Evolutionary conservation across 2,329 filamentous ascomycete genomes (phyloP), one percentile per base, ranked within the genome.

Genomic region (Tympanopsis confertula): DNA sequence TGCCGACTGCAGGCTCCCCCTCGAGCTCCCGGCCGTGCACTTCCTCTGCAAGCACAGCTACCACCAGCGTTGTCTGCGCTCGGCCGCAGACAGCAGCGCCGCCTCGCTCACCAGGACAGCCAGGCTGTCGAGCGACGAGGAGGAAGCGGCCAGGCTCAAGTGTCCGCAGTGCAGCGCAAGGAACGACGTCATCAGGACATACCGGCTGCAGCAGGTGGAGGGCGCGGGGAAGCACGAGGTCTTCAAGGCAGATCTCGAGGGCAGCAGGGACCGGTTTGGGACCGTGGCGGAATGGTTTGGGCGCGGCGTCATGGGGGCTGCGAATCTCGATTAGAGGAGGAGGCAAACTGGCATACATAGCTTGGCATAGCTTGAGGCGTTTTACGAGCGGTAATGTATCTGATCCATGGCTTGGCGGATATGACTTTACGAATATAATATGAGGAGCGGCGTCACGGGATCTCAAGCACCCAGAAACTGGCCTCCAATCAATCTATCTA

Each of bases 41-140:
- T 98, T 98, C 57, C 61, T 98, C 45, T 98, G 91, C 65, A 94
- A 94, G 57, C 91, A 98, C 57, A 88, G 82, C 43, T 98, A 94
- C 68, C 91, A 98, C 55, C 86, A 94, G 61, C 72, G 85, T 35
- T 98, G 89, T 57, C 63, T 98, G 33, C 84, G 84, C 52, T 62
- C 68, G 37, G 56, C 56, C 13, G 64, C 62, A 2, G 60, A 56
- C 24, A 41, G 40, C 10, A 32, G 38, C 13, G 42, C 24, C 12
- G 46, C 44, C 4, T 42, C 43, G 0, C 7, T 20, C 15, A 13
- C 10, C 15, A 10, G 7, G 13, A 15, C n/a, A 5, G 35, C 13
- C 5, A 22, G 7, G 5, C 5, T 18, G 19, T 47, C 50, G 5
- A 57, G 53, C 3, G 57, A 54, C 3, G 61, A 62, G 20, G 68